A percentile compares a stretch with the other conserved stretches of the same genome.
These are phyloP conservation scores for Populus hybrid DNA, from an alignment of 441 rosid species.

Conservation along the genomic window DNA sequence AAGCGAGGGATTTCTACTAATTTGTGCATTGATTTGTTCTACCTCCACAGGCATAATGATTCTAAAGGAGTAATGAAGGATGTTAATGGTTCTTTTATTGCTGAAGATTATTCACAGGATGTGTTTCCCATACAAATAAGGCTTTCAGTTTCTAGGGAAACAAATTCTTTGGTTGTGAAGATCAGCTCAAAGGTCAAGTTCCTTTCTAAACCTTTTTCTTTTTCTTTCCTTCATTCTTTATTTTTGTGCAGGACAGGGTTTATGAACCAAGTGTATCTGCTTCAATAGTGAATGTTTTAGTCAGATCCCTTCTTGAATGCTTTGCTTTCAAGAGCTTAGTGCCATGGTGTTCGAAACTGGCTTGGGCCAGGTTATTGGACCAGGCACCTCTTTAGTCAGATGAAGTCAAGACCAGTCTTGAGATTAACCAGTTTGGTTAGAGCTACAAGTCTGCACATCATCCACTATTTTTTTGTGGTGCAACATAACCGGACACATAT, in stretches of 20 bases:
- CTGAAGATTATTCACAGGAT: slow-evolving; percentile 71
- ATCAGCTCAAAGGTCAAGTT: slow-evolving; percentile 66
- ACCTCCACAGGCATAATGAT: slow-evolving; percentile 58
- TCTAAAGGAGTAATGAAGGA: slow-evolving; percentile 48
- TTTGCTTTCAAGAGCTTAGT: not conserved
- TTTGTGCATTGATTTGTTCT: slow-evolving; percentile 22
- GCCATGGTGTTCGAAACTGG: not conserved
- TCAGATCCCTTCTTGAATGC: not conserved
- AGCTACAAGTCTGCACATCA: not conserved
- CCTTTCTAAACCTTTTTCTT: slow-evolving; percentile 2
- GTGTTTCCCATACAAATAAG: slow-evolving; percentile 81
- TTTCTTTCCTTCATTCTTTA: not conserved
- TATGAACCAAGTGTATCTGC: not conserved
- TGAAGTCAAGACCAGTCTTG: not conserved
- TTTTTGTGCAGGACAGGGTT: not conserved
- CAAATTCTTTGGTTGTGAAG: slow-evolving; percentile 65
- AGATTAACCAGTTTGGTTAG: not conserved
- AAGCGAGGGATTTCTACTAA: not conserved
- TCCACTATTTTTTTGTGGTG: not conserved
- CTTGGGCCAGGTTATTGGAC: not conserved
- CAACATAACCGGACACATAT: not conserved
- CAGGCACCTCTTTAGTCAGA: not conserved
- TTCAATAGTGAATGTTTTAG: not conserved
- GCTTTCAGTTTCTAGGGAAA: slow-evolving; percentile 63
- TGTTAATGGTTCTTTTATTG: slow-evolving; percentile 46